A percentile compares a stretch with the other conserved stretches of the same genome.
Conservation (phyloP, 306 rosid genomes). For the Alnus glutinosa region DNA sequence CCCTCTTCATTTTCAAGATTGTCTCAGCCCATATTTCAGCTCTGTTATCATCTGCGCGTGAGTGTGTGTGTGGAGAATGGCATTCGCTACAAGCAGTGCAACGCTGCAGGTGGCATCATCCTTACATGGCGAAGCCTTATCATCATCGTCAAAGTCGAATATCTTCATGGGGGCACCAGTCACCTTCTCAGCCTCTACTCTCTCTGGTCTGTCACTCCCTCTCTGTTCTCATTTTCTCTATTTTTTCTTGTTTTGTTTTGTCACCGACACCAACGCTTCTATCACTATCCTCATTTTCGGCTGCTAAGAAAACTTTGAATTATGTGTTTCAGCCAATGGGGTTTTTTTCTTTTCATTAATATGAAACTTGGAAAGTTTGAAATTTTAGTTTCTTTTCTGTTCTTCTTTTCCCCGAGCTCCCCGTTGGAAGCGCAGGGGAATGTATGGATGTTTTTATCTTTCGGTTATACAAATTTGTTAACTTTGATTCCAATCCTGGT, state of each 20-base stretch:
- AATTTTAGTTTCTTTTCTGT: neutral
- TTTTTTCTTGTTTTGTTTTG: neutral
- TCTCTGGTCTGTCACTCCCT: slow-evolving; percentile 35
- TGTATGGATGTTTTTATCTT: neutral
- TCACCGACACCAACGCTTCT: neutral
- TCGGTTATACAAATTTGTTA: neutral
- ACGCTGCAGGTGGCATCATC: slow-evolving; percentile 42
- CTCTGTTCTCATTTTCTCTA: neutral
- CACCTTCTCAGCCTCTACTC: slow-evolving; percentile 25
- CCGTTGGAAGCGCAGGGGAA: neutral
- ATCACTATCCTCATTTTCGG: neutral
- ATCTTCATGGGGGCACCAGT: slow-evolving; percentile 34
- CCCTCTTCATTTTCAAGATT: neutral
- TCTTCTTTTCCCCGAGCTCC: slow-evolving; percentile 2
- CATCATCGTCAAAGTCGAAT: slow-evolving; percentile 35
- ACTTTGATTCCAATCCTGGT: neutral
- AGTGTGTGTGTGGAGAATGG: slow-evolving; percentile 35
- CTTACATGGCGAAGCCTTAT: slow-evolving; percentile 34
- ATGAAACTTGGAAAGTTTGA: neutral
- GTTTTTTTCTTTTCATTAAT: neutral
- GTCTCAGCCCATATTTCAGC: neutral
- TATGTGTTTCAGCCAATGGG: neutral
- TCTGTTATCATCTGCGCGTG: slow-evolving; percentile 25
- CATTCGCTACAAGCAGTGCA: slow-evolving; percentile 30
- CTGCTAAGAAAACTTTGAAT: neutral